Conservation (phyloP, 2,329 filamentous ascomycete genomes). For the Calonectria multiphialidica region DNA sequence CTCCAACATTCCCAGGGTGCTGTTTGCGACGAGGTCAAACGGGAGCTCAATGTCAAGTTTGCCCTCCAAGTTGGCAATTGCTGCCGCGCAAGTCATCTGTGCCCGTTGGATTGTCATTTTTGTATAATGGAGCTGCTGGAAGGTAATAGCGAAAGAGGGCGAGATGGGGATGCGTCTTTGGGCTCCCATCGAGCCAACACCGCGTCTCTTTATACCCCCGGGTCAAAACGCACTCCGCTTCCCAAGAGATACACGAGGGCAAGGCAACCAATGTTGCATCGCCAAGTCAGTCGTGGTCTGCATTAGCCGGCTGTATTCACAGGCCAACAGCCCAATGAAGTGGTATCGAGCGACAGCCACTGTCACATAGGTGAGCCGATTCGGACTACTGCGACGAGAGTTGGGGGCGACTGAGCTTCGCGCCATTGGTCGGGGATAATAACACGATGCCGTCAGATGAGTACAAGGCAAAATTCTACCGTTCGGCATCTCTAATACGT, state of each 20-base stretch:
- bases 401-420: background rate
- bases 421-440: background rate
- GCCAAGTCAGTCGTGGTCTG: background rate
- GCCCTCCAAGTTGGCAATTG: conserved; percentile 7
- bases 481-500: background rate
- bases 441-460: background rate
- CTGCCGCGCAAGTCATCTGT: conserved; percentile 1
- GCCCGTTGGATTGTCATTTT: background rate
- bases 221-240: background rate
- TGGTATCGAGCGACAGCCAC: background rate
- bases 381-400: background rate
- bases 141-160: background rate
- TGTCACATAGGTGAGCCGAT: background rate
- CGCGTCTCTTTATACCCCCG: background rate
- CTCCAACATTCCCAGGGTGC: background rate
- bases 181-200: background rate
- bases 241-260: background rate
- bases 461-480: background rate
- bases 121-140: too few species aligned
- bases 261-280: background rate
- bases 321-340: background rate
- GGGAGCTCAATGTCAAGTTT: background rate
- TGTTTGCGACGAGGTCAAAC: background rate
- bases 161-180: background rate
- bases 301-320: background rate